Evolutionary conservation across 768 basidiomycete genomes (phyloP), one percentile per base, ranked within the genome.

Genomic region (Lactifluus rugatus): DNA sequence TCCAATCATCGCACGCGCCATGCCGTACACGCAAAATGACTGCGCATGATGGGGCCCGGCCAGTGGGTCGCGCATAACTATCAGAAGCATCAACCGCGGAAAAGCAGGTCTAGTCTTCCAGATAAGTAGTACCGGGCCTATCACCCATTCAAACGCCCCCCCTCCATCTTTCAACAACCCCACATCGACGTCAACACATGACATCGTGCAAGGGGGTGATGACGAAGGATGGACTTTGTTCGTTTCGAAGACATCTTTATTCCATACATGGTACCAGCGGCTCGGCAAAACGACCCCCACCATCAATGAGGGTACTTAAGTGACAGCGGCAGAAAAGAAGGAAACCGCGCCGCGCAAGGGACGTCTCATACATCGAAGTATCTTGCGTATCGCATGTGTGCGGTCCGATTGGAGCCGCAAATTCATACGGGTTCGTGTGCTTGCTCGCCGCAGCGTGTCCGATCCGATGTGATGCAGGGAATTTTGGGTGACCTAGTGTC

Each of bases 401-500:
- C 45, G 45, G 23, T 19, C 49, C 26, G 50, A 37, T 47, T 54
- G 46, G 47, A n/a, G 19, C 6, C 16, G 41, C 37, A 7, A 41
- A 23, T 25, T 48, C 25, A 16, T 4, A 32, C 23, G 16, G 34
- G 16, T 46, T 37, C 31, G n/a, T 26, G 49, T 25, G 54, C 46
- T 46, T 46, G n/a, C 19, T 39, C 14, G 19, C 19, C 16, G 23
- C 5, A 10, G 36, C 57, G 13, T 49, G 47, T 36, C 47, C 37
- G 52, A 54, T 59, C 39, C 16, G 58, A 59, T 59, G 47, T 54
- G 58, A 59, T 59, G 58, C 41, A 7, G 45, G 39, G 2, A 6
- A 49, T 5, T 21, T 37, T 21, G 41, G 47, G 39, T 48, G 23
- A 53, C 10, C n/a, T 34, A 46, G 28, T 13, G 19, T 39, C 52